phyloP scores from a whole-genome alignment of 2,329 filamentous ascomycete species.

The Zymoseptoria crescenta region DNA sequence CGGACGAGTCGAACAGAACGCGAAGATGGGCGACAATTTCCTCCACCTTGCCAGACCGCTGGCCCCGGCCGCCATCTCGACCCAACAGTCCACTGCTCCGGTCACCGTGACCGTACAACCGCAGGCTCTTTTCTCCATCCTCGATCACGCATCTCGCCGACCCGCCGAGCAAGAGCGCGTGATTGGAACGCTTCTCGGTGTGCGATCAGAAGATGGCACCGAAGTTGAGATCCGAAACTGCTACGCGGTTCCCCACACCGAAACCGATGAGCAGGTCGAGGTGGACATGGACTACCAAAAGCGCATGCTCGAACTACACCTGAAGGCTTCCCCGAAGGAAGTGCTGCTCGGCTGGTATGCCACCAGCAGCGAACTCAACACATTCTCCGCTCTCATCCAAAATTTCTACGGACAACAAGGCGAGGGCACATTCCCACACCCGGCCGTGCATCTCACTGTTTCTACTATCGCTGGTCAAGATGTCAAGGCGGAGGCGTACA shows the following conservation, averaged over 20 bases:
- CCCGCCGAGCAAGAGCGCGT: conserved; percentile 90
- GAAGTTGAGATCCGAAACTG: conserved; percentile 93
- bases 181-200: conserved; percentile 90
- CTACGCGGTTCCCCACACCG: conserved; percentile 97
- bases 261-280: conserved; percentile 97
- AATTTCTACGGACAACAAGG: conserved; percentile 98
- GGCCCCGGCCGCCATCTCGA: conserved; percentile 69
- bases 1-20: conserved; percentile 1
- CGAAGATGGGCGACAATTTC: conserved; percentile 53
- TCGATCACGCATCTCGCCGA: conserved; percentile 88
- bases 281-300: conserved; percentile 99
- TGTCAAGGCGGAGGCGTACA: conserved; percentile 87
- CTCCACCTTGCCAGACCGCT: conserved; percentile 90
- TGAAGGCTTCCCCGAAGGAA: conserved; percentile 90
- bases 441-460: conserved; percentile 94
- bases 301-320: conserved; percentile 92
- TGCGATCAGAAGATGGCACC: conserved; percentile 89
- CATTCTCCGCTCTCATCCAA: conserved; percentile 95
- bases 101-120: conserved; percentile 92
- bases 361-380: conserved; percentile 93
- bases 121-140: conserved; percentile 64
- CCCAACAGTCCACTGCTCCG: conserved; percentile 74
- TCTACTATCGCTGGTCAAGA: conserved; percentile 81
- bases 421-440: conserved; percentile 93
- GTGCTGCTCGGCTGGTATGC: conserved; percentile 97